Conservation (phyloP, 768 basidiomycete genomes). For the Suillus lakei region DNA sequence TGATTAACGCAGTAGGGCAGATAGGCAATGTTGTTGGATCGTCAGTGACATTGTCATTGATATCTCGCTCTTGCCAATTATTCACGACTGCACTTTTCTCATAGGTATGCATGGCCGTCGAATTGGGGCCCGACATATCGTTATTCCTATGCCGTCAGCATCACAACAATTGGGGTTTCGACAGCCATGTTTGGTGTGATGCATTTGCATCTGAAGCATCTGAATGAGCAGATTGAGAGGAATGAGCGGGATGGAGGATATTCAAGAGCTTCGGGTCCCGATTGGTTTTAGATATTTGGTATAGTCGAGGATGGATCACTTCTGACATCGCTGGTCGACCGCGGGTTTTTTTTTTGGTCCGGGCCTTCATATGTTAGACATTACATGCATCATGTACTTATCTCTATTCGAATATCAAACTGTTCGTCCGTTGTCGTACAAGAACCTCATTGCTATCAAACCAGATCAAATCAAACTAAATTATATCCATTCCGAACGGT, state of each 20-base stretch:
- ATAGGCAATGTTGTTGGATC: constrained; percentile 82
- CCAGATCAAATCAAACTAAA: too few species aligned
- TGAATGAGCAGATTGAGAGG: not conserved
- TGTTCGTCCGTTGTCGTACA: too few species aligned
- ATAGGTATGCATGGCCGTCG: constrained; percentile 64
- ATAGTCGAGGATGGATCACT: not conserved
- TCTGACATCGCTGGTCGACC: too few species aligned
- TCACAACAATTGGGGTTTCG: constrained; percentile 33
- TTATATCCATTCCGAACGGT: too few species aligned
- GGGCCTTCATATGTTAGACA: not conserved
- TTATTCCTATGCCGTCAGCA: constrained; percentile 72
- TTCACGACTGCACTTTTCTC: not conserved
- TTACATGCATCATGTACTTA: too few species aligned
- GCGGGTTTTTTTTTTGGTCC: not conserved
- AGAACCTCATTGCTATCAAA: too few species aligned
- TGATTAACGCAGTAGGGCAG: constrained; percentile 79
- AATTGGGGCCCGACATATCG: constrained; percentile 70
- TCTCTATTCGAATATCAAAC: too few species aligned
- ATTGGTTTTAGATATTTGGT: constrained; percentile 1
- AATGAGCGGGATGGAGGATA: not conserved
- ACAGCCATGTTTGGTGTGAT: not conserved
- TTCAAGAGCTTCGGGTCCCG: not conserved
- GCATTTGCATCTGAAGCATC: not conserved
- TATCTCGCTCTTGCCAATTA: not conserved
- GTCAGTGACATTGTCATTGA: constrained; percentile 45